Conservation (phyloP, 2,329 filamentous ascomycete species). For the Hyphodiscus sp. region DNA sequence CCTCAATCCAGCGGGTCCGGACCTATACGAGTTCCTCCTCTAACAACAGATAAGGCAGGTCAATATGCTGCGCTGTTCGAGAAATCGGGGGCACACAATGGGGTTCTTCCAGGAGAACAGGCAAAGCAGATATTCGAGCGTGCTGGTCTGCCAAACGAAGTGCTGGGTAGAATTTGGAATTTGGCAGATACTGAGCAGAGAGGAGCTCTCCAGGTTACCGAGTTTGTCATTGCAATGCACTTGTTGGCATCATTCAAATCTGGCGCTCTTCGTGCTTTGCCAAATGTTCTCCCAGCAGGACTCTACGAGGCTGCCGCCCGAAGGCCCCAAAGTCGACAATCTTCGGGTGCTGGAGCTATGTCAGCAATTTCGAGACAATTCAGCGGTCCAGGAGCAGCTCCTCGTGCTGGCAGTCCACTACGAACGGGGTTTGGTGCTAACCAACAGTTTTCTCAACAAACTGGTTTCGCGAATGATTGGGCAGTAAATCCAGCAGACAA, state of each 20-base stretch:
- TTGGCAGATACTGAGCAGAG: slow-evolving; percentile 90
- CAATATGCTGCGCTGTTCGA: slow-evolving; percentile 91
- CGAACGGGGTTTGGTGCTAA: slow-evolving; percentile 41
- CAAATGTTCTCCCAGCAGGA: slow-evolving; percentile 72
- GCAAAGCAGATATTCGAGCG: slow-evolving; percentile 95
- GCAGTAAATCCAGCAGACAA: slow-evolving; percentile 79
- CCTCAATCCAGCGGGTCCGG: slow-evolving; percentile 55
- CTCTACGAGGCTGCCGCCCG: slow-evolving; percentile 87
- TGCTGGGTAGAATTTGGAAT: slow-evolving; percentile 92
- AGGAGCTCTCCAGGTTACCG: slow-evolving; percentile 76
- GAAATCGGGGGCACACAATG: slow-evolving; percentile 72
- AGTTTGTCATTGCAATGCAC: slow-evolving; percentile 99
- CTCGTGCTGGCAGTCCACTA: slow-evolving; percentile 54
- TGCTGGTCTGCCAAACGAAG: slow-evolving; percentile 81
- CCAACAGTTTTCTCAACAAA: slow-evolving; percentile 23
- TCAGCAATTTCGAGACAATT: slow-evolving; percentile 77
- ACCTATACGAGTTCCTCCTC: slow-evolving; percentile 78
- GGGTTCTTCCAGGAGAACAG: slow-evolving; percentile 73
- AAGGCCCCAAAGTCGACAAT: slow-evolving; percentile 42
- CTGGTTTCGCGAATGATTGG: slow-evolving; percentile 61
- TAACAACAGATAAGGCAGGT: slow-evolving; percentile 80
- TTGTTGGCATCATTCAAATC: slow-evolving; percentile 87
- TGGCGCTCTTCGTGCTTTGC: slow-evolving; percentile 71
- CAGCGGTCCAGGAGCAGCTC: slow-evolving; percentile 53
- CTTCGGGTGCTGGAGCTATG: slow-evolving; percentile 39